Base-by-base conservation (phyloP, 2,329 filamentous ascomycete species). In the Claviceps capensis region DNA sequence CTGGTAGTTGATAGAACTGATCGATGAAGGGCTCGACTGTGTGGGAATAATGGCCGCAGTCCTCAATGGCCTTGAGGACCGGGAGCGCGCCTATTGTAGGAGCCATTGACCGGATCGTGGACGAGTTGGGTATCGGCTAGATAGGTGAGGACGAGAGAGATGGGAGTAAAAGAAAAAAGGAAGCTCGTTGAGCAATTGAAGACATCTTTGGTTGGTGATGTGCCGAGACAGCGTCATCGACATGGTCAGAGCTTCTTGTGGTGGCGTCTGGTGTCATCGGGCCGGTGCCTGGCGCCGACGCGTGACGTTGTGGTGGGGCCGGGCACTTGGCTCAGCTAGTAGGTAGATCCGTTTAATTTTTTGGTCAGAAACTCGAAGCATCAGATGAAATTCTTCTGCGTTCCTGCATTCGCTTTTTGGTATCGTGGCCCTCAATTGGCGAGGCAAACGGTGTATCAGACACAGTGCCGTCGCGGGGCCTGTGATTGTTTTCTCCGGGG, bases 1-100 rank as follows among this genome's bases (percentile, higher is more conserved):
- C 72, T 11, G 88, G 87, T 36, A 95, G 76, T 60, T 80, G 73
- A 63, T 78, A 78, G 53, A 90, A 72, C 66, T 89, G 83, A 9
- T 78, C 73, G 46, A 88, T 63, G 66, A 81, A 95, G 9, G 89
- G 89, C 57, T 80, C 72, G 58, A 95, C 83, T 1, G 86, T 86
- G 61, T 81, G 79, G 58, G 75, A 72, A 67, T 82, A 94, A 66
- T 89, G 82, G 58, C 85, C 81, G 67, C 86, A 91, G 58, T 95
- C 88, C 57, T 76, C 70, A 13, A 93, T 72, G 40, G 79, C 76
- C 57, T 79, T 78, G 58, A 95, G 70, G n/a, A 75, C 67, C 5
- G 89, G 88, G 19, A 95, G 70, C 9, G 53, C 47, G 55, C 83
- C 77, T 83, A 91, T 85, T 13, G 37, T 48, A 23, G 44, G 37